A percentile compares a stretch with the other conserved stretches of the same genome.
Conservation (phyloP, 1,139 yeast species). For the Candida pseudocylindracea region DNA sequence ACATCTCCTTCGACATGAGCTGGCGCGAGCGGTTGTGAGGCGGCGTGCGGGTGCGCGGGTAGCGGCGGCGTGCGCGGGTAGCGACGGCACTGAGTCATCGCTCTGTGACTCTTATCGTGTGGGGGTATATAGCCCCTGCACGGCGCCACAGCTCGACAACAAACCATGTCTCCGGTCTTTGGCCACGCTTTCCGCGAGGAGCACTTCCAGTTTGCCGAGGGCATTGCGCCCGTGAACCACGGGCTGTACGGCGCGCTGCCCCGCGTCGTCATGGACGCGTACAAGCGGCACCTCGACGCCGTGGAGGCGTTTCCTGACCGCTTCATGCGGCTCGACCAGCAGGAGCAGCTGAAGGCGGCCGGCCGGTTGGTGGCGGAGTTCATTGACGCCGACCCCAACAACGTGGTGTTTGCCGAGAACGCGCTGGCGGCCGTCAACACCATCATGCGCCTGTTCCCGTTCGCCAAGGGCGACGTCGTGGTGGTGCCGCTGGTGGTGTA, state of each 20-base stretch:
- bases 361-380: slow-evolving; percentile 12
- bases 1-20: too few relatives aligned
- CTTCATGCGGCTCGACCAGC: slow-evolving; percentile 8
- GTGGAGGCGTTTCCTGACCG: slow-evolving; percentile 19
- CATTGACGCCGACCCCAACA: slow-evolving; percentile 12
- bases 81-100: too few relatives aligned
- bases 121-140: too few relatives aligned
- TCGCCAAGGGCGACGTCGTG: slow-evolving; percentile 30
- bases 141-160: too few relatives aligned
- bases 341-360: slow-evolving; percentile 8
- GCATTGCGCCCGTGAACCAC: slow-evolving; percentile 22
- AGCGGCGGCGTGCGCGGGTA: too few relatives aligned
- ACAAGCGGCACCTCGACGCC: slow-evolving; percentile 6
- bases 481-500: slow-evolving; percentile 30
- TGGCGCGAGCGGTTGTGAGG: too few relatives aligned
- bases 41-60: too few relatives aligned
- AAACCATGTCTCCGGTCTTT: slow-evolving; percentile 12
- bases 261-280: slow-evolving; percentile 12
- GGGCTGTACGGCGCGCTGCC: slow-evolving; percentile 34
- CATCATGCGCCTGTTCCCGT: slow-evolving; percentile 29
- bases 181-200: slow-evolving; percentile 26
- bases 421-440: slow-evolving; percentile 44
- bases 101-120: too few relatives aligned
- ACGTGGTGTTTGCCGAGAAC: slow-evolving; percentile 27
- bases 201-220: slow-evolving; percentile 18